These are phyloP conservation scores for Tylopilus intermedius DNA, from an alignment of 768 basidiomycete genomes.

Conservation along the genomic window DNA sequence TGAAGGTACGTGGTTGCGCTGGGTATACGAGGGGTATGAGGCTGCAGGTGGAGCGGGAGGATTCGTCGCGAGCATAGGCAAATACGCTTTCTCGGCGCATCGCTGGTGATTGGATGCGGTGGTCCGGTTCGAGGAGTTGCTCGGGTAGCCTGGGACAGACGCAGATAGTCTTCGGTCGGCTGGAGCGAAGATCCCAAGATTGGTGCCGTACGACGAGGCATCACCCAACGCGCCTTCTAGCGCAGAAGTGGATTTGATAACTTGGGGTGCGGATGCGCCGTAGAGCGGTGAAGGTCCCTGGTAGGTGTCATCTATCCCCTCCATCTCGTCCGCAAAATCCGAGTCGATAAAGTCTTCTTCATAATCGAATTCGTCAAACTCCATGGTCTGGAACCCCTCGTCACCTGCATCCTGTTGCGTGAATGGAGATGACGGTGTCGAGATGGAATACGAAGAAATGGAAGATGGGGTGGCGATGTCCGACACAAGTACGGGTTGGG, in stretches of 20 bases:
- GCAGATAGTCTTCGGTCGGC: constrained; percentile 30
- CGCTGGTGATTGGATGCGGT: constrained; percentile 10
- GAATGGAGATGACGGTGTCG: constrained; percentile 30
- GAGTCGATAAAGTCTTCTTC: constrained; percentile 29
- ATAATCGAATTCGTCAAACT: constrained; percentile 30
- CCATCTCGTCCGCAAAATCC: constrained; percentile 32
- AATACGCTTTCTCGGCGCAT: constrained; percentile 16
- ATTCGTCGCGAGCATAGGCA: constrained; percentile 6
- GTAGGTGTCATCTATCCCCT: constrained; percentile 21
- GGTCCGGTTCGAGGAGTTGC: constrained; percentile 18
- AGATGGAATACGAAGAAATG: constrained; percentile 29
- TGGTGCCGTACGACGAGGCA: constrained; percentile 11
- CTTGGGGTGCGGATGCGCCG: constrained; percentile 18
- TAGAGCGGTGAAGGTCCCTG: constrained; percentile 17
- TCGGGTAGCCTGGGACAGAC: constrained; percentile 29
- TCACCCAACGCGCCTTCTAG: constrained; percentile 31
- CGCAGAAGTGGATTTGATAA: constrained; percentile 30
- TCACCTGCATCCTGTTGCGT: constrained; percentile 5
- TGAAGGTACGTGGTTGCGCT: constrained; percentile 16
- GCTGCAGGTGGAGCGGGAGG: constrained; percentile 1
- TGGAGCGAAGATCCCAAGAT: constrained; percentile 9
- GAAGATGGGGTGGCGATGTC: constrained; percentile 31
- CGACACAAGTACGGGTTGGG: constrained; percentile 18
- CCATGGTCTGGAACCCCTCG: constrained; percentile 16
- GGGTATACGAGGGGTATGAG: constrained; percentile 25